Percentiles rank a stretch among this genome's conserved stretches.
These are phyloP conservation scores for Insectozyma bohioensis DNA, from an alignment of 1,139 yeast genomes.

Conservation along the genomic window DNA sequence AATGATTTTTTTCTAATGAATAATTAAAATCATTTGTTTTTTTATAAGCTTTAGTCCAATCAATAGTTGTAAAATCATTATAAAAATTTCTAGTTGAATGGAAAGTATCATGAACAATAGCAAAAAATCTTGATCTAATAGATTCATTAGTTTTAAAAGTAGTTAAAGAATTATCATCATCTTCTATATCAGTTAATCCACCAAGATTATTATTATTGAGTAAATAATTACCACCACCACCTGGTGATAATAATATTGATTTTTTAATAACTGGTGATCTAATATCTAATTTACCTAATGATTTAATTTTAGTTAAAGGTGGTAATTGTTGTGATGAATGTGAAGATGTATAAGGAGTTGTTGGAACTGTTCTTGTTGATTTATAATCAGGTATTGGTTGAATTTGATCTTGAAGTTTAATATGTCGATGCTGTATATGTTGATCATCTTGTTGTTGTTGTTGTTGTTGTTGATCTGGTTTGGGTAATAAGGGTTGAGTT, in stretches of 20 bases:
- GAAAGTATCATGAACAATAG: conserved; percentile 20
- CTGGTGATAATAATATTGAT: conserved; percentile 15
- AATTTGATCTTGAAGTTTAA: neutral
- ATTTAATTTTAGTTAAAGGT: conserved; percentile 18
- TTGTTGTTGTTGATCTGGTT: neutral
- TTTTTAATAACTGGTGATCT: conserved; percentile 19
- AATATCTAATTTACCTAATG: conserved; percentile 24
- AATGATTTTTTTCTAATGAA: conserved; percentile 23
- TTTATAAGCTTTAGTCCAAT: conserved; percentile 58
- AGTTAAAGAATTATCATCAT: conserved; percentile 8
- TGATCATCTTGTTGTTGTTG: neutral
- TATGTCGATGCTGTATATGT: neutral
- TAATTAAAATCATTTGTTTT: conserved; percentile 48
- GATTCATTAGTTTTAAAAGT: conserved; percentile 22
- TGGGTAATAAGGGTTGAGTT: neutral
- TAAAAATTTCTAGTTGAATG: conserved; percentile 39
- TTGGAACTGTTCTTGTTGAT: conserved; percentile 12
- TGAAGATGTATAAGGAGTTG: conserved; percentile 9
- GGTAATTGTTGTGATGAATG: neutral
- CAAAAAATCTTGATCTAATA: conserved; percentile 19
- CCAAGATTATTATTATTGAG: too few species aligned
- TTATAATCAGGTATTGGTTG: conserved; percentile 1
- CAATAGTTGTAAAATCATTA: conserved; percentile 70
- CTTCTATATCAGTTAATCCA: conserved; percentile 11
- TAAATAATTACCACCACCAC: conserved; percentile 1